phyloP scores from a whole-genome alignment of 306 rosid species.

The Prunus padus region DNA sequence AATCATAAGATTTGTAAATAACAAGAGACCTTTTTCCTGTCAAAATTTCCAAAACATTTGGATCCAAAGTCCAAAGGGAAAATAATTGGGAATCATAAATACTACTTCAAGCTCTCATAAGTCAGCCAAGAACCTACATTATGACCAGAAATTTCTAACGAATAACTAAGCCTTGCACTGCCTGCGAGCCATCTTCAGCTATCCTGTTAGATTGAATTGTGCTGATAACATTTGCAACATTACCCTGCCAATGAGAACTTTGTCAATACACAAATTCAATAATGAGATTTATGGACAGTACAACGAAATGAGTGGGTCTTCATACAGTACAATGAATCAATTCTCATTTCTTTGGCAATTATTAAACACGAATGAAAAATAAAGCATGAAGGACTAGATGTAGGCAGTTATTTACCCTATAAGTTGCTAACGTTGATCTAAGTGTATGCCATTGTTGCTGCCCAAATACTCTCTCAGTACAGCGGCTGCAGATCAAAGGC shows the following conservation, averaged over 20 bases:
- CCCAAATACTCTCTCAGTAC: conserved; percentile 67
- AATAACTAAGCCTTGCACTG: conserved; percentile 62
- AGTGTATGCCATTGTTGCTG: conserved; percentile 78
- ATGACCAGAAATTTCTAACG: conserved; percentile 38
- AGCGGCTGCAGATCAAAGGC: conserved; percentile 58
- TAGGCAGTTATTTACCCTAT: conserved; percentile 74
- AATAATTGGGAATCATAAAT: not conserved
- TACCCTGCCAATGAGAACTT: conserved; percentile 49
- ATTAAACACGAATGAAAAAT: not conserved
- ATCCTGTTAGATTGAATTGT: conserved; percentile 75
- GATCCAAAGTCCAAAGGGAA: conserved; percentile 2
- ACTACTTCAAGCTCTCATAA: not conserved
- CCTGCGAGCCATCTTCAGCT: conserved; percentile 71
- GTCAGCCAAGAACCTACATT: not conserved
- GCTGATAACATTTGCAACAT: conserved; percentile 65
- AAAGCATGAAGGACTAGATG: not conserved
- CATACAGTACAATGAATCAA: not conserved
- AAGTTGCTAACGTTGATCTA: conserved; percentile 63
- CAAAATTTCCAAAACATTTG: conserved; percentile 27
- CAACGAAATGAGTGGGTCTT: not conserved
- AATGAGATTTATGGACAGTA: not conserved
- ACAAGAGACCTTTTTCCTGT: not conserved
- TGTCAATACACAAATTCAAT: not conserved
- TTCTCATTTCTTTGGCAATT: not conserved
- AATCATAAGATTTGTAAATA: conserved; percentile 4